Conservation (phyloP, 805 yeast genomes). For the Saturnispora mendoncae region DNA sequence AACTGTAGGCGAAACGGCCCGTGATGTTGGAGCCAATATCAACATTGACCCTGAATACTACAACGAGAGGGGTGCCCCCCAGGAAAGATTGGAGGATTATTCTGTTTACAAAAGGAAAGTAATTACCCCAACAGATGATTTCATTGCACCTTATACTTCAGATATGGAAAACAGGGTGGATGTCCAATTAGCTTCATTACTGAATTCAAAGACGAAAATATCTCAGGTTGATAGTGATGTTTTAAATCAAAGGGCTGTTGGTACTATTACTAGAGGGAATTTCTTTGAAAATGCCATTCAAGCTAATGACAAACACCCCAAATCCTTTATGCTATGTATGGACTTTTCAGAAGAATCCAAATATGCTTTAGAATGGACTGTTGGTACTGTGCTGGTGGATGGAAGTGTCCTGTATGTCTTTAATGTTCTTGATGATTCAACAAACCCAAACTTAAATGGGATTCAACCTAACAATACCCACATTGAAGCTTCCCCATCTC, state of each 20-base stretch:
- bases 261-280: constrained; percentile 62
- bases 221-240: constrained; percentile 48
- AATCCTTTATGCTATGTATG: constrained; percentile 66
- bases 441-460: constrained; percentile 30
- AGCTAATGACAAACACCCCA: constrained; percentile 24
- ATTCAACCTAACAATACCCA: constrained; percentile 21
- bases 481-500: constrained; percentile 5
- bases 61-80: constrained; percentile 41
- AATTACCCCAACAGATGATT: constrained; percentile 31
- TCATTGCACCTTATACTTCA: constrained; percentile 53
- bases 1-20: constrained; percentile 26
- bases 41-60: constrained; percentile 35
- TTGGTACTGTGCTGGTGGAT: constrained; percentile 76
- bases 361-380: constrained; percentile 79
- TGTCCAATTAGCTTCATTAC: constrained; percentile 45
- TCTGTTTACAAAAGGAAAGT: constrained; percentile 50
- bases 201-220: constrained; percentile 44
- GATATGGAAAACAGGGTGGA: constrained; percentile 59
- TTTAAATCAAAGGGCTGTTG: constrained; percentile 49
- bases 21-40: constrained; percentile 35
- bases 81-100: constrained; percentile 46
- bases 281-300: constrained; percentile 39
- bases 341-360: constrained; percentile 77
- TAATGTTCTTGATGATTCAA: constrained; percentile 41
- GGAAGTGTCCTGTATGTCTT: constrained; percentile 75